Evolutionary conservation across 148 eudicot genomes (phyloP), one percentile per base, ranked within the genome.

Genomic region (Amaranthus palmeri): DNA sequence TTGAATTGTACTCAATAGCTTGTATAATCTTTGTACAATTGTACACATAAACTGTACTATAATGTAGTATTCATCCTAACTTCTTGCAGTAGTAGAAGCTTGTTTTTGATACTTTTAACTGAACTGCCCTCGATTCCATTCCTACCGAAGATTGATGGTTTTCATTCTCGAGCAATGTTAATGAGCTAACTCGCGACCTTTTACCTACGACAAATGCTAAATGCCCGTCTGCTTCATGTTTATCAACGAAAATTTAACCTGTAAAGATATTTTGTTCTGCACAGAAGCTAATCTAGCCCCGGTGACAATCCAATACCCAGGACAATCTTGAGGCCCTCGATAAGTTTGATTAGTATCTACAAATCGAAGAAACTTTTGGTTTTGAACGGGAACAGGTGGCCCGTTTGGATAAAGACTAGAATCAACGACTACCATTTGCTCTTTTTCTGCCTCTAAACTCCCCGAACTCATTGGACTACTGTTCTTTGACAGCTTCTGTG

Each of bases 241-340:
- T 61, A 92, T 56, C 76, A 92, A 78, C 4, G 97, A 87, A 61
- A 90, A 92, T 69, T 92, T 88, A 1, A 88, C 93, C 59, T 82
- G 76, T 40, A 92, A 62, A 56, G 90, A 74, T 52, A 92, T 84
- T 72, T 90, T 90, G 47, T 88, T 87, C 64, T 81, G 85, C 44
- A 84, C 85, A 79, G 84, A 54, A 10, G 77, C 85, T 61, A 92
- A 68, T 77, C 81, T 86, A 13, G 97, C 97, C 54, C 92, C 97
- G 0, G 96, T 90, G 6, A 83, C 96, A 58, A 88, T 67, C 97
- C 97, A 92, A 73, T 92, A 88, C 5, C 97, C 93, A 0, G 96
- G 97, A 65, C 57, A 77, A 73, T 90, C 96, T 55, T 75, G 71
- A 6, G 96, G 96, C 61, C 97, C 96, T 43, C 78, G 72, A 15